Base-by-base conservation (phyloP, 192 early-diverging fungal species). In the Entomortierella chlamydospora region DNA sequence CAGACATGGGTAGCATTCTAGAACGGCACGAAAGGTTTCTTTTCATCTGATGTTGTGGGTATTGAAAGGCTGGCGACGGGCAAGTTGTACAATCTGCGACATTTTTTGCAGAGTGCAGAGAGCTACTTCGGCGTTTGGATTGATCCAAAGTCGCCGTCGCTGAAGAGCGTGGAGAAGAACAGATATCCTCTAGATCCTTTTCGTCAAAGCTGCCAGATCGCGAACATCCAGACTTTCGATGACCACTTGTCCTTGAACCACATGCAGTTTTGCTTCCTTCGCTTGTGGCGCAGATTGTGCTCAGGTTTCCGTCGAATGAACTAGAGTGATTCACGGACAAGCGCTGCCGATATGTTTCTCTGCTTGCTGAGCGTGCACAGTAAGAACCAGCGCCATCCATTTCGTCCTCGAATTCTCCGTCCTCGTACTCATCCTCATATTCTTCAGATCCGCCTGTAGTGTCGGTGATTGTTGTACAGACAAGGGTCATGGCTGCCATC, bases 401-500 rank as follows among this genome's bases (percentile, higher is more conserved):
- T 6, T 59, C 62, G 4, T 34, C 60, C 11, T 64, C 52, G 9
- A 56, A 49, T 12, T 61, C 71, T 20, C 60, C 31, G 1, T 63
- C 56, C 1, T 42, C 57, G 10, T 33, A 10, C 18, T 28, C 67
- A 18, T 65, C 39, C 22, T 53, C 45, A 37, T 64, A 25, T 8
- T 53, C 30, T 18, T 57, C 47, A 0, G 33, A 22, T 25, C 70
- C 76, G 18, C 65, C 12, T 28, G 76, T 79, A 12, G 76, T 79
- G 51, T 79, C 76, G 6, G 76, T 79, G 52, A 79, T 59, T 39
- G 76, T 79, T 43, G 68, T 51, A 57, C 68, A 65, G 41, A 79
- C 76, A 20, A 79, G 76, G 49, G 70, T 70, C 76, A 79, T 79
- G 63, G 76, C 76, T 3, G 68, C 76, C 42, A 79, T 70, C 1